A percentile compares a stretch with the other conserved stretches of the same genome.
Evolutionary conservation across 371 early-diverging fungal genomes (phyloP).

Genomic region (Funneliformis caledonium): DNA sequence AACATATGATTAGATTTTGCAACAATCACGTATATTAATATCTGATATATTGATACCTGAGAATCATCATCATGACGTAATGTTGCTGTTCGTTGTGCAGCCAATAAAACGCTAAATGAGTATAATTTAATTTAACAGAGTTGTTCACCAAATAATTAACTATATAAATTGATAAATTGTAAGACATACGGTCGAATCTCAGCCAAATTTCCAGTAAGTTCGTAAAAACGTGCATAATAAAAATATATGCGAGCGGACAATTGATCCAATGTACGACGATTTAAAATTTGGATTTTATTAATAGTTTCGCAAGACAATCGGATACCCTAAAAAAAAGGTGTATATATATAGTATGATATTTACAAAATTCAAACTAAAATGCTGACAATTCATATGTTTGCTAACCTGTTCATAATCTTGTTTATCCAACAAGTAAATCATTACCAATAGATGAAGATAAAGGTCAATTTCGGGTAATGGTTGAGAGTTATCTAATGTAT

Average conservation of each 20-base stretch:
- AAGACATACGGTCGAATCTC: conserved; percentile 75
- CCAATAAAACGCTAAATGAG: conserved; percentile 66
- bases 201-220: conserved; percentile 69
- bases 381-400: neutral
- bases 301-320: conserved; percentile 69
- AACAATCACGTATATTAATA: neutral
- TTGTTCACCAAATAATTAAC: neutral
- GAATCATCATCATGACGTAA: conserved; percentile 87
- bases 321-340: conserved; percentile 59
- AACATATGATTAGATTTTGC: neutral
- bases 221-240: conserved; percentile 90
- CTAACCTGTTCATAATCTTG: conserved; percentile 71
- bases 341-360: neutral
- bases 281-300: conserved; percentile 62
- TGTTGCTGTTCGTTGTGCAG: conserved; percentile 89
- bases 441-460: conserved; percentile 79
- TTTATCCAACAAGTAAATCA: conserved; percentile 84
- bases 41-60: conserved; percentile 45
- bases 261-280: conserved; percentile 91
- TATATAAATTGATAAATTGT: neutral
- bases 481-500: conserved; percentile 41
- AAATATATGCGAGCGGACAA: conserved; percentile 90
- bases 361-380: neutral
- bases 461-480: conserved; percentile 88
- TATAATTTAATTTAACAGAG: neutral